Conservation (phyloP, 2,329 filamentous ascomycete species). For the Xylariales sp. region DNA sequence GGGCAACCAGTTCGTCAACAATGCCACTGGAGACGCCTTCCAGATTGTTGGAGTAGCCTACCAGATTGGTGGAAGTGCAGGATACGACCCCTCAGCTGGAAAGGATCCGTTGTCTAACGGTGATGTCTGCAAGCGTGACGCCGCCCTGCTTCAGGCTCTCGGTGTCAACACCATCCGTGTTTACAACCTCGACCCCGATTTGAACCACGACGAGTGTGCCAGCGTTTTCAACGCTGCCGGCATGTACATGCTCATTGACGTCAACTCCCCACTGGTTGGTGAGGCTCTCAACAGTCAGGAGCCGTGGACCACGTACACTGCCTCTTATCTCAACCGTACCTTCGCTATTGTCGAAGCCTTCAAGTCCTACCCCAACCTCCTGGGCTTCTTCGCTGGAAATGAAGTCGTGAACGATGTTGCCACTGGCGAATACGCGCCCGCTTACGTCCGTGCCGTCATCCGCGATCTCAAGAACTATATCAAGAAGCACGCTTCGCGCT, state of each 20-base stretch:
- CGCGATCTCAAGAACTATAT: conserved; percentile 81
- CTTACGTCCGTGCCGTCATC: conserved; percentile 71
- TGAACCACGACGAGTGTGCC: conserved; percentile 64
- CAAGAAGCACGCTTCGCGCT: conserved; percentile 62
- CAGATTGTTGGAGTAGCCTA: conserved; percentile 66
- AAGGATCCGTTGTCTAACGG: conserved; percentile 58
- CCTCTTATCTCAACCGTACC: conserved; percentile 58
- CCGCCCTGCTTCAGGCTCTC: conserved; percentile 59
- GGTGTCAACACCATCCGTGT: conserved; percentile 65
- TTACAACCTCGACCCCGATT: conserved; percentile 62
- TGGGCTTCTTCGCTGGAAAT: conserved; percentile 44
- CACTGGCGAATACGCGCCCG: conserved; percentile 57
- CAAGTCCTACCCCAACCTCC: conserved; percentile 61
- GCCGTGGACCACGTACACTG: conserved; percentile 58
- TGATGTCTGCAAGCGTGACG: conserved; percentile 58
- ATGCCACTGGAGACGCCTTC: conserved; percentile 54
- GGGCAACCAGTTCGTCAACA: conserved; percentile 57
- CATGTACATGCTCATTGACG: conserved; percentile 66
- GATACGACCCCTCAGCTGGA: conserved; percentile 49
- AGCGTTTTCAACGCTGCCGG: conserved; percentile 65
- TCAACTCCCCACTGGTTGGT: conserved; percentile 60
- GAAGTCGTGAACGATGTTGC: conserved; percentile 51
- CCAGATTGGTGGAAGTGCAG: conserved; percentile 62
- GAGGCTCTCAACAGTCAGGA: conserved; percentile 51
- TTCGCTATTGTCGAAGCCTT: conserved; percentile 65